Evolutionary conservation across 148 eudicot genomes (phyloP).

Genomic region (Gaultheria prostrata): DNA sequence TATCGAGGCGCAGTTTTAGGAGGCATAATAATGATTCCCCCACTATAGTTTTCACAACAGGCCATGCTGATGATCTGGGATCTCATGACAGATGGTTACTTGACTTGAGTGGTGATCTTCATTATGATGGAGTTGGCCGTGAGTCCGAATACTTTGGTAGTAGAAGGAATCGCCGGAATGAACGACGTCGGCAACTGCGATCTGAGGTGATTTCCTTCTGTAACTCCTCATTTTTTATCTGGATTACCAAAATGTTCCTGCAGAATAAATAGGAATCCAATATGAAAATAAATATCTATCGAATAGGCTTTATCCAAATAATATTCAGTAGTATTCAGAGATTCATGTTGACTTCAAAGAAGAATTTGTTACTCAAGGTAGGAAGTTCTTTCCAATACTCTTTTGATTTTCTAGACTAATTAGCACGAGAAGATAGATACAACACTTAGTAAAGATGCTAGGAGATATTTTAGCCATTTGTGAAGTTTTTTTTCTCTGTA

Average conservation of each 20-base stretch:
- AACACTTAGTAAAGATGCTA: not conserved
- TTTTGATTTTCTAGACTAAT: not conserved
- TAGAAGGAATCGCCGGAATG: conserved; percentile 30
- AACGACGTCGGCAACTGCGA: conserved; percentile 32
- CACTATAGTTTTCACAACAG: conserved; percentile 50
- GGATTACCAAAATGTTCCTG: not conserved
- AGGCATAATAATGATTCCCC: conserved; percentile 49
- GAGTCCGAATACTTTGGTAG: conserved; percentile 22
- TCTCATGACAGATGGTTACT: conserved; percentile 52
- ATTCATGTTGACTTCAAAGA: not conserved
- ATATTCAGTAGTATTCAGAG: not conserved
- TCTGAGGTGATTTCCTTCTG: conserved; percentile 30
- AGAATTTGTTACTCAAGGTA: not conserved
- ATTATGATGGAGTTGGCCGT: conserved; percentile 25
- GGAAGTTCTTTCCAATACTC: not conserved
- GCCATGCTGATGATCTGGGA: conserved; percentile 48
- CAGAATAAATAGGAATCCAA: not conserved
- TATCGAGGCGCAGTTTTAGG: conserved; percentile 63
- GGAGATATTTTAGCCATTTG: not conserved
- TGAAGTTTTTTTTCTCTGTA: not conserved
- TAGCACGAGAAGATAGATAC: not conserved
- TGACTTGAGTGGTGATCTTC: conserved; percentile 36
- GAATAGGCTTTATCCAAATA: not conserved
- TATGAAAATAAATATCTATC: not conserved
- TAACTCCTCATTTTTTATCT: not conserved